Conservation (phyloP, 257 asterid genomes). For the Pogostemon cablin region DNA sequence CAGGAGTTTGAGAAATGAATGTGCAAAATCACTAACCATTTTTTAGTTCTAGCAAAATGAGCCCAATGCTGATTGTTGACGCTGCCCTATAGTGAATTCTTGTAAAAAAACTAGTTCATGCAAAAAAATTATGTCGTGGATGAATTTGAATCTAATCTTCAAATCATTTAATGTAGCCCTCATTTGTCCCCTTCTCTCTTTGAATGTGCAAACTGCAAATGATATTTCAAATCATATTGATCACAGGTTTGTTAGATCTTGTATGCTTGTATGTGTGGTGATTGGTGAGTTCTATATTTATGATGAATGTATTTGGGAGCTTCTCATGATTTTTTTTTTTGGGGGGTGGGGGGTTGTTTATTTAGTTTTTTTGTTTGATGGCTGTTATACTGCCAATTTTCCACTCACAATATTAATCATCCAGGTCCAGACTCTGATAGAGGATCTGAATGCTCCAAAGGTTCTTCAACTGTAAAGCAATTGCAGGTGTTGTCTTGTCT, state of each 20-base stretch:
- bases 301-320: neutral
- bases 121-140: neutral
- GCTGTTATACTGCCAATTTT: neutral
- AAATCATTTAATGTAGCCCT: neutral
- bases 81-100: neutral
- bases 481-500: slow-evolving; percentile 37
- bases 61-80: neutral
- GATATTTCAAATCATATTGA: neutral
- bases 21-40: neutral
- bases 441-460: slow-evolving; percentile 54
- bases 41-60: neutral
- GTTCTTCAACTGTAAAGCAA: slow-evolving; percentile 41
- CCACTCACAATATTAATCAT: slow-evolving; percentile 19
- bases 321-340: neutral
- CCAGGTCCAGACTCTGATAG: slow-evolving; percentile 60
- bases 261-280: neutral
- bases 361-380: neutral
- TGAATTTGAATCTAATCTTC: neutral
- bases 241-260: neutral
- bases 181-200: neutral
- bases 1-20: neutral
- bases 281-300: neutral
- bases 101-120: neutral
- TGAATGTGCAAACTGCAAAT: neutral
- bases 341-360: too few relatives aligned